Base-by-base conservation (phyloP, 805 yeast genomes). In the Cyberlindnera lachancei region DNA sequence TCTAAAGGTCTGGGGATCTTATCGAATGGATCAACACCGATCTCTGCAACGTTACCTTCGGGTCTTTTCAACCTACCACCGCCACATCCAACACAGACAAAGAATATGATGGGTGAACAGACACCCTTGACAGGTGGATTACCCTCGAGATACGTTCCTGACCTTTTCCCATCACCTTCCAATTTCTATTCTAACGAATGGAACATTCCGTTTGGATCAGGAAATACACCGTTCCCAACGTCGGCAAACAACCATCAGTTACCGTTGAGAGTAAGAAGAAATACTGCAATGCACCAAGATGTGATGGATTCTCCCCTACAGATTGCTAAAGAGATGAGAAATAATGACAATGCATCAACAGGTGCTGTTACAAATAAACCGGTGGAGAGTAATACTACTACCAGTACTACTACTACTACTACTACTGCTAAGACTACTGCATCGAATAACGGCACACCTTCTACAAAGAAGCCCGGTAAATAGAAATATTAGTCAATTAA, bases 131-230 rank as follows among this genome's bases (percentile, higher is more conserved):
- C 75, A 3, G 79, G 80, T 6, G 78, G 75, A 1, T 58, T 83
- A 16, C 88, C 94, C 3, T 73, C 83, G 3, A 65, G 81, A 31
- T 83, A 76, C 45, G 74, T 81, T 25, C 69, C 69, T 37, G 94
- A 83, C 45, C 62, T 79, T 50, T 75, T 84, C 46, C 88, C 87
- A 19, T 80, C 90, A 6, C 95, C 95, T 0, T 71, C 77, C n/a
- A 80, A 73, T 40, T 75, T 77, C 44, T 83, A 80, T 46, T 71
- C 76, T 6, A 66, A 73, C 33, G 79, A 73, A 27, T 73, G 78
- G 78, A 61, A 61, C 30, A 57, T 65, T 11, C 66, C 70, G 9
- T 64, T 61, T 48, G 69, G 70, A 5, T 51, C 63, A 3, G 59
- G 59, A 9, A 44, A 35, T 10, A 64, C 70, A 3, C 68, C 69